Base-by-base conservation (phyloP, 2,329 filamentous ascomycete species). In the Colletotrichum godetiae region DNA sequence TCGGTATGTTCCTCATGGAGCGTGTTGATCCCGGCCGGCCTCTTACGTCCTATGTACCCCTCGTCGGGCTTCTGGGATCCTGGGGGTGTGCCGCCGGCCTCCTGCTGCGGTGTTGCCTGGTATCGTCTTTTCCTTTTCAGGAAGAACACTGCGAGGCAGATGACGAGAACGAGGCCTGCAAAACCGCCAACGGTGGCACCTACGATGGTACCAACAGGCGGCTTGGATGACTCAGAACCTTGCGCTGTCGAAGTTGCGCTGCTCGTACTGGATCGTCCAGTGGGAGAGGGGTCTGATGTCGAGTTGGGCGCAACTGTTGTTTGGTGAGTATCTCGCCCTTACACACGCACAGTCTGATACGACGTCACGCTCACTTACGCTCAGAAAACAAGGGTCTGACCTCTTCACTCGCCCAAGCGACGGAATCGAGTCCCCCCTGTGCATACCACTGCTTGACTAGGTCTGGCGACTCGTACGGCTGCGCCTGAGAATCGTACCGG, bases 131-230 rank as follows among this genome's bases (percentile, higher is more conserved):
- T 15, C 7, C 82, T 82, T 24, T 82, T 84, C 60, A 84, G 64
- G 31, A 87, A 77, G 75, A 86, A 82, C 77, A 84, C 86, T 56
- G 79, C 77, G 12, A 77, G 81, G 27, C 27, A 29, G 4, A 5
- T 13, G 5, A 37, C 35, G 0, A 37, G 35, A 0, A 13, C 35
- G 12, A 37, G 35, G 12, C 35, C 35, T 37, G 2, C 35, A 37
- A 5, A 1, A 37, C 35, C 35, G 4, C 81, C 75, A 24, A 79
- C 81, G 52, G 87, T 77, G 19, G 87, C 86, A 8, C 86, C 86
- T 8, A 80, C 84, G 59, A 88, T 87, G 19, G 85, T 80, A 5
- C 84, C 86, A 8, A 84, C 77, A 56, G 80, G 78, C 12, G 80
- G 19, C 49, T 58, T 24, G 4, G 52, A 65, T 35, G 49, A 13